These are phyloP conservation scores for Corallochytrium limacisporum DNA, from an alignment of 78 protist genomes.

Conservation along the genomic window DNA sequence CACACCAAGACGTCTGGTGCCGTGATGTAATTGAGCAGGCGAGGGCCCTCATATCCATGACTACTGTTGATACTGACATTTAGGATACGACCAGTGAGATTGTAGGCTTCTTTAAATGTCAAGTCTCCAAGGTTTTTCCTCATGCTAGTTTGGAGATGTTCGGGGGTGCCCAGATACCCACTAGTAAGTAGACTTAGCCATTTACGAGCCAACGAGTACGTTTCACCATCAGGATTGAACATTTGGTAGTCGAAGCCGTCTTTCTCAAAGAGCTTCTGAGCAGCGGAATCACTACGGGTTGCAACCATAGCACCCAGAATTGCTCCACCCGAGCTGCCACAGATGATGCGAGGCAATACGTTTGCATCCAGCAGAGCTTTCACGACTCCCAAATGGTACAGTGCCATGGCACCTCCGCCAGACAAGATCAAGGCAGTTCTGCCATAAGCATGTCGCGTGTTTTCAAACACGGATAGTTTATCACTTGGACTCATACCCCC, in stretches of 20 bases:
- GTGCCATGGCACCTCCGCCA: slow-evolving; percentile 55
- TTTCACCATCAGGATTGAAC: no score
- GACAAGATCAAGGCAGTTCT: slow-evolving; percentile 48
- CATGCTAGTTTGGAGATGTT: background rate
- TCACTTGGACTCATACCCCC: no score
- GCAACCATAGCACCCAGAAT: no score
- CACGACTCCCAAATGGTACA: slow-evolving; percentile 51
- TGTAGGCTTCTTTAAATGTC: slow-evolving; percentile 47
- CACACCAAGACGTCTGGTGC: slow-evolving; percentile 39
- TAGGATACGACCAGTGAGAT: slow-evolving; percentile 48
- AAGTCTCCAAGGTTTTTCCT: background rate
- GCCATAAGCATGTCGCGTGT: slow-evolving; percentile 41
- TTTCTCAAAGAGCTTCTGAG: no score
- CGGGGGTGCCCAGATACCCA: no score
- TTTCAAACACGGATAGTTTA: no score
- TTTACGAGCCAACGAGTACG: no score
- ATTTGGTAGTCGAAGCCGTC: no score
- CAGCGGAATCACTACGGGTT: no score
- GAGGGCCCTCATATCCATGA: slow-evolving; percentile 6
- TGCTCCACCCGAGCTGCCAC: slow-evolving; percentile 44
- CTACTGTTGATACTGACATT: slow-evolving; percentile 40
- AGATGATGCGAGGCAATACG: slow-evolving; percentile 44
- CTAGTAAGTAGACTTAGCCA: no score
- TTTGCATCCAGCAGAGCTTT: slow-evolving; percentile 20
- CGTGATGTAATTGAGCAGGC: slow-evolving; percentile 54